A percentile compares a stretch with the other conserved stretches of the same genome.
Evolutionary conservation across 495 filamentous ascomycete species (phyloP).

Genomic region (Rhizodiscina lignyota): DNA sequence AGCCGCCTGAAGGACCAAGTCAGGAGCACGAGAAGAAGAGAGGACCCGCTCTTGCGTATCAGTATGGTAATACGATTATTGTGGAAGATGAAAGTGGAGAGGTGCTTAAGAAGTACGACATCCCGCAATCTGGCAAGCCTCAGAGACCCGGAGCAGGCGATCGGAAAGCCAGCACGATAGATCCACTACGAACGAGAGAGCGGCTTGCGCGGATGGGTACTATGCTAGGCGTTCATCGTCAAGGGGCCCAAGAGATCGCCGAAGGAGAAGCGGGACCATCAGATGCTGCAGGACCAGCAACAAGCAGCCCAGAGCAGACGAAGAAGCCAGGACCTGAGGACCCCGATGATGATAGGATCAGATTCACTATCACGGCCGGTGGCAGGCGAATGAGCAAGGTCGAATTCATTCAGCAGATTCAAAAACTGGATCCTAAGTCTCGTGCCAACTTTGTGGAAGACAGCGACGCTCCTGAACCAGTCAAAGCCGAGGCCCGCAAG

Average conservation of each 20-base stretch:
- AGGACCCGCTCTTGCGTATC: conserved; percentile 73
- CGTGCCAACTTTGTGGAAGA: conserved; percentile 54
- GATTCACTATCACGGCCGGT: conserved; percentile 67
- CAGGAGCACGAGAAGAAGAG: conserved; percentile 11
- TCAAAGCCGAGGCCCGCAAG: conserved; percentile 40
- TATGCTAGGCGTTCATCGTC: conserved; percentile 33
- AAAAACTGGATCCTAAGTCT: conserved; percentile 59
- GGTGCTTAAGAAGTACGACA: conserved; percentile 91
- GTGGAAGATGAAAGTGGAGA: conserved; percentile 97
- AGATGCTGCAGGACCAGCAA: too few species aligned
- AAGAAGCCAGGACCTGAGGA: conserved; percentile 23
- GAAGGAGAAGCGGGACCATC: conserved; percentile 10
- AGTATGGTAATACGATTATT: conserved; percentile 93
- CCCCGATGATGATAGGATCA: conserved; percentile 60
- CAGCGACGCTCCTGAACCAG: conserved; percentile 39
- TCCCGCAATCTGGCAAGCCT: conserved; percentile 34
- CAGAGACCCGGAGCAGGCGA: conserved; percentile 10
- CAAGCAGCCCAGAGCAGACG: not conserved
- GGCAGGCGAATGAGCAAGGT: conserved; percentile 76
- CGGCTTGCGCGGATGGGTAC: conserved; percentile 42
- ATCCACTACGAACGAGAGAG: conserved; percentile 25
- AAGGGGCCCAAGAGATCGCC: conserved; percentile 9
- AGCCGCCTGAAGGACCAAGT: conserved; percentile 7
- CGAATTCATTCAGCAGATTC: conserved; percentile 78
- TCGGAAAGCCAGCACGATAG: conserved; percentile 14